These are phyloP conservation scores for Colletotrichum tanaceti DNA, from an alignment of 2,329 filamentous ascomycete genomes.

Conservation along the genomic window DNA sequence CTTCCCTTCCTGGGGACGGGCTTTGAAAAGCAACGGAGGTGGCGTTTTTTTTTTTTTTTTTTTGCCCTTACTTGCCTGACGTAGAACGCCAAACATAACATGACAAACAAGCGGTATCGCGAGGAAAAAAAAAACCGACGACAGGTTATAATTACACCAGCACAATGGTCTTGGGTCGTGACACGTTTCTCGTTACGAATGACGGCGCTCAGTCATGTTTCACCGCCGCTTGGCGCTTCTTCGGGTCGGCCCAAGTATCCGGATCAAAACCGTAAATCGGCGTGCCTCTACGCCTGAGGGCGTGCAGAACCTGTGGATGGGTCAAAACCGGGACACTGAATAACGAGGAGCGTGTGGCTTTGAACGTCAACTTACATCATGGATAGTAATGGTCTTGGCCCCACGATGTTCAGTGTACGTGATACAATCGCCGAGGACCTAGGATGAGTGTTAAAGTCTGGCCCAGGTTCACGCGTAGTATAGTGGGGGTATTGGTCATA, in stretches of 20 bases:
- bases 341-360: not conserved
- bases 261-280: slow-evolving; percentile 71
- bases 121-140: not conserved
- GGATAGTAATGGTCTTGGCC: slow-evolving; percentile 71
- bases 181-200: not conserved
- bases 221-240: slow-evolving; percentile 32
- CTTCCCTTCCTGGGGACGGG: not conserved
- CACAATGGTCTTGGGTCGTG: too few species aligned
- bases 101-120: not conserved
- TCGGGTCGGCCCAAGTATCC: slow-evolving; percentile 48
- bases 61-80: not conserved
- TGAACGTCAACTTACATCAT: slow-evolving; percentile 62
- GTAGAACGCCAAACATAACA: not conserved
- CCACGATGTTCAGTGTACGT: slow-evolving; percentile 64
- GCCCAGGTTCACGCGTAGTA: not conserved
- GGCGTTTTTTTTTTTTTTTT: too few species aligned
- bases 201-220: not conserved
- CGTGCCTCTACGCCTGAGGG: slow-evolving; percentile 59
- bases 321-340: slow-evolving; percentile 16
- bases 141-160: not conserved
- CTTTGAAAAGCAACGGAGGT: not conserved
- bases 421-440: slow-evolving; percentile 66
- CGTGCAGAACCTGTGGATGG: slow-evolving; percentile 63
- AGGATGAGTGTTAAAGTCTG: slow-evolving; percentile 31
- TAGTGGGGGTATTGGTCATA: not conserved